Evolutionary conservation across 1,284 basidiomycete genomes (phyloP).

Genomic region (Rhodotorula sp.): DNA sequence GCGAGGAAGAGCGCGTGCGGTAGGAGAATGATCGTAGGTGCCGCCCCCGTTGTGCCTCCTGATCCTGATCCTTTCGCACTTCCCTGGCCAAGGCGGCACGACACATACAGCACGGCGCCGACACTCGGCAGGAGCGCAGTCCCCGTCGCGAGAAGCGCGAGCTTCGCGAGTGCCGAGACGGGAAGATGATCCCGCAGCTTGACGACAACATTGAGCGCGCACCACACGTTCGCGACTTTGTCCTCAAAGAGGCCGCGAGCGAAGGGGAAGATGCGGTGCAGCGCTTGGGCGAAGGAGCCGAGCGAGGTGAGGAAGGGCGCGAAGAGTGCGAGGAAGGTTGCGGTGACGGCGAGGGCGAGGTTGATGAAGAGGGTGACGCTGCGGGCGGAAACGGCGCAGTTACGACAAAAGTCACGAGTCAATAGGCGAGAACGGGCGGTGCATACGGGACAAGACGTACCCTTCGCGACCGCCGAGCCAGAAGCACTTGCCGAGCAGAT

Average conservation of each 20-base stretch:
- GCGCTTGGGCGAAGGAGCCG: conserved; percentile 57
- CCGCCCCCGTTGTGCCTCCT: neutral
- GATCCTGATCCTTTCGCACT: neutral
- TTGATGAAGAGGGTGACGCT: conserved; percentile 68
- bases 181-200: conserved; percentile 65
- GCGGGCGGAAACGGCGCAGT: no score
- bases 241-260: conserved; percentile 89
- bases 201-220: conserved; percentile 80
- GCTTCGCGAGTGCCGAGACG: conserved; percentile 46
- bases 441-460: conserved; percentile 55
- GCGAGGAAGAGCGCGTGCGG: conserved; percentile 46
- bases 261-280: conserved; percentile 86
- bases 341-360: conserved; percentile 58
- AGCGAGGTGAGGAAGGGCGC: conserved; percentile 69
- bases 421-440: neutral
- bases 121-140: conserved; percentile 49
- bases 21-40: conserved; percentile 44
- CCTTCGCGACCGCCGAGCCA: conserved; percentile 67
- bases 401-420: neutral
- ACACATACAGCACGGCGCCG: conserved; percentile 46
- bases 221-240: conserved; percentile 95
- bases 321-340: conserved; percentile 70
- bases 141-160: conserved; percentile 52
- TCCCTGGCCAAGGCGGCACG: conserved; percentile 1
- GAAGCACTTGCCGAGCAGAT: conserved; percentile 77